These are phyloP conservation scores for Fusarium chuoi DNA, from an alignment of 2,329 filamentous ascomycete genomes.

Conservation along the genomic window DNA sequence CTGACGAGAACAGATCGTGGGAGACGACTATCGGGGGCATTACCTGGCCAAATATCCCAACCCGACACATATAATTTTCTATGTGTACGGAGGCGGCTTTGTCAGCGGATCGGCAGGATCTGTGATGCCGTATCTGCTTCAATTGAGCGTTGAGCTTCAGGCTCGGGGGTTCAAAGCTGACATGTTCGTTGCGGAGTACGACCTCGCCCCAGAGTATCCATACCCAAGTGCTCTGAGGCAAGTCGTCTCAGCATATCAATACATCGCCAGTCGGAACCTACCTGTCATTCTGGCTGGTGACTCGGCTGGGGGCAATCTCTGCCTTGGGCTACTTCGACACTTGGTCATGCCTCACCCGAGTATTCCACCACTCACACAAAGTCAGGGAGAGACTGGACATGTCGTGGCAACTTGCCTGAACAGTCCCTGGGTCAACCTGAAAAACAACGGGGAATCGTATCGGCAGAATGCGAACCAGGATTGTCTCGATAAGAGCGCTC, in stretches of 20 bases:
- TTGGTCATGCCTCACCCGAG: not conserved
- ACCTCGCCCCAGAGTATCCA: not conserved
- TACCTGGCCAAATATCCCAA: not conserved
- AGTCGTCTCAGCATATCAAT: not conserved
- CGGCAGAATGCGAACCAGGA: not conserved
- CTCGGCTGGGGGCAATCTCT: not conserved
- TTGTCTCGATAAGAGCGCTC: not conserved
- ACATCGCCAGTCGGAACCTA: not conserved
- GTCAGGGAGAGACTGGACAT: rapidly evolving
- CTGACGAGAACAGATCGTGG: not conserved
- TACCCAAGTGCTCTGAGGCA: not conserved
- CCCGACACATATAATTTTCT: not conserved
- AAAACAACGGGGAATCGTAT: not conserved
- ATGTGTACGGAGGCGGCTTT: not conserved
- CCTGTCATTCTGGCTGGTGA: not conserved
- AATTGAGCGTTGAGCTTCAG: not conserved
- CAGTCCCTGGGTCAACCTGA: not conserved
- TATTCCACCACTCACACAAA: rapidly evolving
- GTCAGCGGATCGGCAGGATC: not conserved
- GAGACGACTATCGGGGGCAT: not conserved
- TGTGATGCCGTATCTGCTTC: not conserved
- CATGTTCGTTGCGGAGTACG: not conserved
- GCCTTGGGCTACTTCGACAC: not conserved
- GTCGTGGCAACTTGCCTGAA: not conserved
- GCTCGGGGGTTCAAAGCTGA: not conserved